Base-by-base conservation (phyloP, 139 green algal genomes). In the Astrephomene gubernaculifera region DNA sequence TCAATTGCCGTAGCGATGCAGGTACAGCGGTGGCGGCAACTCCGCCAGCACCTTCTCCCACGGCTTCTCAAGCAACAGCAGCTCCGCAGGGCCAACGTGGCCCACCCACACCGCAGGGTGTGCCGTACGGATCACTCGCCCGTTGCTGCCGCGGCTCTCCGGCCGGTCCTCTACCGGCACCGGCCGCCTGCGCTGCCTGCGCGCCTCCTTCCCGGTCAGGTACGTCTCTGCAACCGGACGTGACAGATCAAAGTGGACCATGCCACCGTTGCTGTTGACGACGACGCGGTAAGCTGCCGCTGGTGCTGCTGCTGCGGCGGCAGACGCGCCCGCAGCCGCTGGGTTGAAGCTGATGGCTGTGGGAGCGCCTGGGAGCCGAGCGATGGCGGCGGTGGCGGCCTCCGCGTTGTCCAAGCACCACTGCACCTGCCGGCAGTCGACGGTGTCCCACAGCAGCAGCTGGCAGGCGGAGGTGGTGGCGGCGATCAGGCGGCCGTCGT, bases 1-100 rank as follows among this genome's bases (percentile, higher is more conserved):
- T 70, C 54, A 83, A 41, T 14, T 36, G 35, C 88, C 83, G 60
- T 91, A 91, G 21, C 83, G 79, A 35, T 91, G 83, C 64, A 31
- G 63, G 12, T 75, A 63, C 41, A 91, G 73, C 21, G 88, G 88
- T n/a, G 88, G 79, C 67, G 83, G 61, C 43, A 91, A 79, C 24
- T 25, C 64, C 24, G 27, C 57, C 38, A 76, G 52, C 36, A 91
- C 88, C 41, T 91, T 79, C 53, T 89, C 83, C 88, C 88, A 91
- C 39, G 88, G 83, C 79, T 89, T 87, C 65, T 91, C 88, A 54
- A 91, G 65, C 36, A 91, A 36, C 35, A 91, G 35, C 53, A 86
- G 57, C 17, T 81, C 70, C 31, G 43, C 17, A 1, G 63, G 0
- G 22, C 44, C 63, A 43, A 85, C 63, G 79, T 85, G 79, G 31